Percentiles rank a stretch among this genome's conserved stretches.
Evolutionary conservation across 1,139 yeast genomes (phyloP).

Genomic region (Yamadazyma diddensiae): DNA sequence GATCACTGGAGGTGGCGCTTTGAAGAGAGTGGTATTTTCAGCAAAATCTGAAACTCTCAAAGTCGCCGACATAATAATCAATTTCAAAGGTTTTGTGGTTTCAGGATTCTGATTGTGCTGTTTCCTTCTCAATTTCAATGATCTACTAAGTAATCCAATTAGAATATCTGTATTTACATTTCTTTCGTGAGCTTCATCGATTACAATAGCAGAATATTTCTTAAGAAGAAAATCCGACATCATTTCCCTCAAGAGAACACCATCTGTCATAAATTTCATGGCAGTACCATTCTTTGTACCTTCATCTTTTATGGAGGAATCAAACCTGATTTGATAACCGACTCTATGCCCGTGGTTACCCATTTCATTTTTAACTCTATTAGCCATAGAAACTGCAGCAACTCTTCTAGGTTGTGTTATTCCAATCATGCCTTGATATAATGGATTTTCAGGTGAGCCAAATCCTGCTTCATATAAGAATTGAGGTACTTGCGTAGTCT

Average conservation of each 20-base stretch:
- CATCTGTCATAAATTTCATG: constrained; percentile 97
- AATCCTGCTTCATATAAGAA: constrained; percentile 85
- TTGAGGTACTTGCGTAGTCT: constrained; percentile 77
- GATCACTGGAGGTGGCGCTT: constrained; percentile 82
- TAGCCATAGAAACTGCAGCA: constrained; percentile 97
- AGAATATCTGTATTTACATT: constrained; percentile 93
- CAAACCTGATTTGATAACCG: constrained; percentile 91
- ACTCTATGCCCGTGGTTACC: constrained; percentile 78
- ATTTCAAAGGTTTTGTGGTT: constrained; percentile 57
- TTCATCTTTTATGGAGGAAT: constrained; percentile 61
- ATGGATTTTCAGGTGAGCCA: constrained; percentile 58
- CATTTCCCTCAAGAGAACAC: constrained; percentile 91
- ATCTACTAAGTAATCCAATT: constrained; percentile 90
- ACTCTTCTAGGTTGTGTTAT: constrained; percentile 97
- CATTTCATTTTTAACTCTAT: constrained; percentile 78
- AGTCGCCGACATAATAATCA: constrained; percentile 92
- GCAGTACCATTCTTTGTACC: constrained; percentile 57
- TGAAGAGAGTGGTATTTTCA: constrained; percentile 69
- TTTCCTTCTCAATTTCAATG: constrained; percentile 70
- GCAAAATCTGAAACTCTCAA: constrained; percentile 90
- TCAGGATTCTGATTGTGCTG: constrained; percentile 46
- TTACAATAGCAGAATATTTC: constrained; percentile 81
- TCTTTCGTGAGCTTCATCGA: constrained; percentile 98
- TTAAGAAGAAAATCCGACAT: constrained; percentile 77
- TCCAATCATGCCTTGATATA: constrained; percentile 88